A percentile compares a stretch with the other conserved stretches of the same genome.
These are phyloP conservation scores for Alternaria consortialis DNA, from an alignment of 2,329 filamentous ascomycete genomes.

Conservation along the genomic window DNA sequence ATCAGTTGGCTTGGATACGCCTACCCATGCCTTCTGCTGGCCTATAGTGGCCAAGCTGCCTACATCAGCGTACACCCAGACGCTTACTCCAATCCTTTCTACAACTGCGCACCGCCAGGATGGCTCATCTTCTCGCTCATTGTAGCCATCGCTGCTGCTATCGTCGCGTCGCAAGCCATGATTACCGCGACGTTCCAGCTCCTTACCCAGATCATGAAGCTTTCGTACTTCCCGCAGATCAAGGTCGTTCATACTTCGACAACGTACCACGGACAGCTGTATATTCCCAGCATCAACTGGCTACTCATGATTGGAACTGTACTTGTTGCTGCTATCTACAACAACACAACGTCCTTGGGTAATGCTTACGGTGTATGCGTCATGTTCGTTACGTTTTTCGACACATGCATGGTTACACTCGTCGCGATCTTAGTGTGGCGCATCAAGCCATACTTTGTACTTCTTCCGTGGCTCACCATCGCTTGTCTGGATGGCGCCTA, in stretches of 20 bases:
- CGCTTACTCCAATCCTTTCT: constrained; percentile 77
- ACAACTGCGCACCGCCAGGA: constrained; percentile 72
- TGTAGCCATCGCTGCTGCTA: constrained; percentile 73
- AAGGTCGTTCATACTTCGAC: constrained; percentile 75
- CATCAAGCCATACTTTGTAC: constrained; percentile 66
- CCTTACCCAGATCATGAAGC: constrained; percentile 76
- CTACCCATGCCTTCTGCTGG: constrained; percentile 72
- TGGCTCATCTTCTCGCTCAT: constrained; percentile 74
- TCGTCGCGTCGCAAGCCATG: constrained; percentile 81
- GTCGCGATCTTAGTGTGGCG: constrained; percentile 78
- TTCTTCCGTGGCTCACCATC: constrained; percentile 70
- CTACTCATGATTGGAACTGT: constrained; percentile 78
- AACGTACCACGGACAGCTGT: constrained; percentile 77
- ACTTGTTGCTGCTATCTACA: constrained; percentile 77
- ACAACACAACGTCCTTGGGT: constrained; percentile 69
- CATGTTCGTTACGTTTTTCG: constrained; percentile 81
- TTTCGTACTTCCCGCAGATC: constrained; percentile 79
- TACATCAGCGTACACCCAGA: constrained; percentile 69
- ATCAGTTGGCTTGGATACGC: constrained; percentile 75
- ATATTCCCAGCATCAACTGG: constrained; percentile 80
- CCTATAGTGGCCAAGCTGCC: constrained; percentile 78
- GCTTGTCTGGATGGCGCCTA: constrained; percentile 74
- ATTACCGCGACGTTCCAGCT: constrained; percentile 79
- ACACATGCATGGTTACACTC: constrained; percentile 76
- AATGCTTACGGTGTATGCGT: constrained; percentile 83